Base-by-base conservation (phyloP, 2,329 filamentous ascomycete species). In the Colletotrichum noveboracense region DNA sequence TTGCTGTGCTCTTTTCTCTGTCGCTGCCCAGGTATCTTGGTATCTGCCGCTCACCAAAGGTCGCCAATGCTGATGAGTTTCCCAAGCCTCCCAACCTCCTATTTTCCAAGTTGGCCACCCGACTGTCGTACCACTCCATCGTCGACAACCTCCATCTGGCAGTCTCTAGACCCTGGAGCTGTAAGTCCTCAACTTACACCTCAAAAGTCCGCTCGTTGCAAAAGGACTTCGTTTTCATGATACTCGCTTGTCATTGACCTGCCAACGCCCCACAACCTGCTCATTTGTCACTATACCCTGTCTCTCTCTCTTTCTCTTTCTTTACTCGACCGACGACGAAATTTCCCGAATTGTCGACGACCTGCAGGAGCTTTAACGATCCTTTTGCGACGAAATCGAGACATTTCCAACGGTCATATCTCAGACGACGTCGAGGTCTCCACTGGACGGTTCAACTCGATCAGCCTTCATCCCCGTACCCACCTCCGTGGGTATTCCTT, bases 21-120 rank as follows among this genome's bases (percentile, higher is more conserved):
- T 5, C 52, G 26, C 36, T 13, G 30, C 10, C 12, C 18, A 72
- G 61, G 80, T 81, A 64, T 7, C 66, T 32, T n/a, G 5, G 64
- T 79, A 82, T 70, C 80, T 71, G 36, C 7, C 7, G 4, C 61
- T 75, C 78, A 80, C 78, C 66, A 62, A 43, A 56, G 32, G 62
- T 72, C 67, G 76, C 79, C 68, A 52, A 30, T 14, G 38, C 70
- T 36, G 55, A 76, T 66, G 74, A 70, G 67, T 68, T 52, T 65
- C 61, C 48, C 43, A 56, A 77, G 75, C 32, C 65, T 56, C 76
- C 76, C 76, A 78, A 69, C 76, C 76, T 77, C 76, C 71, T 66
- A 70, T 68, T 77, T 78, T 78, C 75, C 68, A 26, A 74, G 52
- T 66, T 76, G 74, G 65, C 76, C 70, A 77, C 68, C 69, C 70